These are phyloP conservation scores for Lonicera japonica DNA, from an alignment of 129 eudicot genomes.

Conservation along the genomic window DNA sequence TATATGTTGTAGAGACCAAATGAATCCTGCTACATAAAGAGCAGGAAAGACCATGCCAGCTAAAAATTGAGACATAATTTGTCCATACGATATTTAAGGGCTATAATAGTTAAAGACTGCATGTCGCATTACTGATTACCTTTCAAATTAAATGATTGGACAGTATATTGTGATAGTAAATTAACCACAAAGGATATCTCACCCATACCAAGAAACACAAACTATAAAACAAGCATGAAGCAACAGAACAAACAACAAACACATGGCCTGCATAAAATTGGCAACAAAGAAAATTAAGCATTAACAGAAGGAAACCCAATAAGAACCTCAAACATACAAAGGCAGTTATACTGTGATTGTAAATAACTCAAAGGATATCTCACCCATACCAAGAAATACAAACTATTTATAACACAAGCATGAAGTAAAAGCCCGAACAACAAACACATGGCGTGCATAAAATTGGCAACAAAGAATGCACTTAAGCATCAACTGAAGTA, in stretches of 20 bases:
- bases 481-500: too few species aligned
- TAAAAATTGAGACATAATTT: neutral
- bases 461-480: neutral
- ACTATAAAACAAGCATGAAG: neutral
- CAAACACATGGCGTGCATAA: neutral
- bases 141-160: neutral
- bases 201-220: neutral
- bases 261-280: neutral
- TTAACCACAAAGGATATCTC: neutral
- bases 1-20: neutral
- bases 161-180: neutral
- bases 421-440: neutral
- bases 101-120: neutral
- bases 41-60: neutral
- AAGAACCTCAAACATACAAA: too few species aligned
- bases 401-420: too few species aligned
- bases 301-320: too few species aligned
- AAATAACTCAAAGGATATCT: too few species aligned
- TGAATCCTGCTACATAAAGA: neutral
- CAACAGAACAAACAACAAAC: neutral
- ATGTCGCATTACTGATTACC: neutral
- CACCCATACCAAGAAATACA: too few species aligned
- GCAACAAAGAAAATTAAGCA: too few species aligned
- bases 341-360: too few species aligned
- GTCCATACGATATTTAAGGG: neutral